Evolutionary conservation across 2,329 filamentous ascomycete genomes (phyloP), one percentile per base, ranked within the genome.

Genomic region (Phialemonium atrogriseum): DNA sequence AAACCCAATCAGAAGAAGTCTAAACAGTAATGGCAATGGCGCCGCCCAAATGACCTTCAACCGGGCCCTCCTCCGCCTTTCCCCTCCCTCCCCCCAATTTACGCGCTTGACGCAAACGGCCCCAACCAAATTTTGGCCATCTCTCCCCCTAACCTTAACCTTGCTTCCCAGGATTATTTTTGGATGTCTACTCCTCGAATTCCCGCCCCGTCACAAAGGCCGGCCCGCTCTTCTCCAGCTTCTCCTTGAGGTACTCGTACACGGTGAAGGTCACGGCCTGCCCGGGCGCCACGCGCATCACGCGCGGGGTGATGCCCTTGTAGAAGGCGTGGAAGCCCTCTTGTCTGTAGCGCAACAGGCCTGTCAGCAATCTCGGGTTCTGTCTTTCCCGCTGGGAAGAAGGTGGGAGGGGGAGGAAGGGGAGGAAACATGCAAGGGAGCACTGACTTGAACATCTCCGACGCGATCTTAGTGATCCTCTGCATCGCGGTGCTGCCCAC

Each of bases 241-340:
- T 78, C 38, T 78, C 73, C 62, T 79, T 84, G 38, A 88, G 60
- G 55, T 55, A 86, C 58, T 88, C 83, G 56, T 88, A 88, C 44
- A 88, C 82, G 59, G 76, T 80, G 38, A 80, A 80, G 4, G 77
- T 80, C 33, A 80, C 77, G 36, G 77, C 91, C 67, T 98, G 91
- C 27, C 91, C 91, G 7, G 91, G 91, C 16, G 91, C 91, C 33
- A 98, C 91, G 51, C 91, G 78, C 87, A 96, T 96, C 46, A 98
- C 84, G 48, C 91, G 77, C 6, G 91, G 91, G 27, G 91, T 98
- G 60, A 98, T 98, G 49, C 91, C 91, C 73, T 96, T 96, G 70
- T 94, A 98, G 64, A 98, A 98, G 28, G 91, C 91, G 49, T 86
- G 80, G 46, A 89, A 69, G 21, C 91, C 91, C 63, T 98, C 91